A percentile compares a stretch with the other conserved stretches of the same genome.
phyloP scores from a whole-genome alignment of 495 filamentous ascomycete genomes.

The Pseudevernia furfuracea region DNA sequence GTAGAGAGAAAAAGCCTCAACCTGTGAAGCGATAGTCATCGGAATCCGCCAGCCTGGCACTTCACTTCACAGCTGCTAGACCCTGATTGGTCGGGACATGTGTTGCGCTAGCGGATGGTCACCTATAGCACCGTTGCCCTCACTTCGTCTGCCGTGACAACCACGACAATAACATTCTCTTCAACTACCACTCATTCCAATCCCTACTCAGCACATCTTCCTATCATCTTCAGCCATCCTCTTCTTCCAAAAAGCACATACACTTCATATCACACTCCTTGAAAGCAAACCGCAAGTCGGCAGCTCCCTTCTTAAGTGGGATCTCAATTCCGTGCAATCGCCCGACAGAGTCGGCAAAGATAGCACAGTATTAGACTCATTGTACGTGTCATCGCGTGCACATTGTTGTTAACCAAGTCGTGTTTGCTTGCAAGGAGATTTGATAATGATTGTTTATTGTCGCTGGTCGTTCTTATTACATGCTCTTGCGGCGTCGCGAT shows the following conservation, averaged over 20 bases:
- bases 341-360: not conserved
- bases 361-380: not conserved
- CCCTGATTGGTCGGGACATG: not conserved
- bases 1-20: not conserved
- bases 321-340: not conserved
- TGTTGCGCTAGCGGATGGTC: not conserved
- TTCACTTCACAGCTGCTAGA: not conserved
- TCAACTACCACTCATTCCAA: not conserved
- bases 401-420: not conserved
- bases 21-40: not conserved
- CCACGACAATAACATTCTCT: not conserved
- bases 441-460: not conserved
- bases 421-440: not conserved
- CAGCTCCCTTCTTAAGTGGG: not conserved
- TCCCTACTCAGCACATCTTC: not conserved
- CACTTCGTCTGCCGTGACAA: not conserved
- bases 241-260: not conserved
- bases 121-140: not conserved
- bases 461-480: not conserved
- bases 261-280: not conserved
- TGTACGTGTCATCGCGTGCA: not conserved
- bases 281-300: constrained; percentile 2
- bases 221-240: not conserved
- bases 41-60: not conserved
- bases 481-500: not conserved